These are phyloP conservation scores for Pogostemon cablin DNA, from an alignment of 257 asterid species.

Conservation along the genomic window DNA sequence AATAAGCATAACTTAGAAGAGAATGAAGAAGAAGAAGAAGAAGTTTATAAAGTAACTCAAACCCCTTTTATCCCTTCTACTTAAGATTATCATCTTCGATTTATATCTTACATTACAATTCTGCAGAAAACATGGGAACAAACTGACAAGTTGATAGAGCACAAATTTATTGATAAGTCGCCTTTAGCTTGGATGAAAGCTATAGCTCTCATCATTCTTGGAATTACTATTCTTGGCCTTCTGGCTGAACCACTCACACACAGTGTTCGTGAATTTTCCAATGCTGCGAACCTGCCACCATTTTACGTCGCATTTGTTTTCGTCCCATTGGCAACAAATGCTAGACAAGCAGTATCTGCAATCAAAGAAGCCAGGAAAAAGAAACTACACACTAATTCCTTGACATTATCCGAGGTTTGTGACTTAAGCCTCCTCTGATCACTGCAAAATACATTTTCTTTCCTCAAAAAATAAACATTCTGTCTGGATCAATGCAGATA, in stretches of 20 bases:
- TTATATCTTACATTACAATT: neutral
- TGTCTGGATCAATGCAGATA: constrained; percentile 42
- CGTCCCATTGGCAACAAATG: constrained; percentile 64
- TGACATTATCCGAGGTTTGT: constrained; percentile 63
- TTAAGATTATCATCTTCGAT: neutral
- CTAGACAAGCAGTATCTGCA: constrained; percentile 60
- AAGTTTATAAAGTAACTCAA: constrained; percentile 42
- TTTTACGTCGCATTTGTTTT: constrained; percentile 57
- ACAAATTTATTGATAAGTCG: constrained; percentile 48
- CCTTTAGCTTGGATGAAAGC: constrained; percentile 56
- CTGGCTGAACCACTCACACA: constrained; percentile 68
- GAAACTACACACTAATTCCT: constrained; percentile 55
- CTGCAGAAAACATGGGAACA: constrained; percentile 68
- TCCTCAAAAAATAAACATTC: neutral
- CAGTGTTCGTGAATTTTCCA: constrained; percentile 54
- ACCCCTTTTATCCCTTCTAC: neutral
- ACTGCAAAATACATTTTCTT: neutral
- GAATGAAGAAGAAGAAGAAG: constrained; percentile 48
- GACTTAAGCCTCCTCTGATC: neutral
- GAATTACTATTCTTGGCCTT: constrained; percentile 51
- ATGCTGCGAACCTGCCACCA: constrained; percentile 46
- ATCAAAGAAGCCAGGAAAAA: constrained; percentile 47
- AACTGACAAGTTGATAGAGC: constrained; percentile 50
- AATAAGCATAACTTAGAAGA: constrained; percentile 26
- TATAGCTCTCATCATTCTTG: constrained; percentile 43